Conservation (phyloP, 176 grass and related monocot species). For the Zea luxurians region DNA sequence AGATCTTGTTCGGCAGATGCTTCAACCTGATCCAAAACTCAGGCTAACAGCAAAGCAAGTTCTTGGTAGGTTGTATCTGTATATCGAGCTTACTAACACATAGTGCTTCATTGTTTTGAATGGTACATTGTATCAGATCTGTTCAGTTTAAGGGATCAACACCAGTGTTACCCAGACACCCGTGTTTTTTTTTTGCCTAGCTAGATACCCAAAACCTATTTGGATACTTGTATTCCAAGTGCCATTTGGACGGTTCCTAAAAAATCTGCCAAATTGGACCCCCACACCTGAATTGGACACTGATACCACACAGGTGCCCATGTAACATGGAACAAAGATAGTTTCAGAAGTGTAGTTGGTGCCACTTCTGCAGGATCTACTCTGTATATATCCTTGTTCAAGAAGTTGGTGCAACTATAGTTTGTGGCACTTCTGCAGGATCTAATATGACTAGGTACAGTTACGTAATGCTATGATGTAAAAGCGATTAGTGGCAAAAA, state of each 20-base stretch:
- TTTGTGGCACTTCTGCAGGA: not conserved
- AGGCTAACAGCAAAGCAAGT: constrained; percentile 97
- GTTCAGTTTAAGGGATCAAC: not conserved
- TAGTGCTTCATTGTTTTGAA: not conserved
- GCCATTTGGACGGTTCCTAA: not conserved
- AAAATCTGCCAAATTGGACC: not conserved
- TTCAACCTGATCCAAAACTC: constrained; percentile 90
- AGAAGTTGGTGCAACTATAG: not conserved
- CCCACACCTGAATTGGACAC: not conserved
- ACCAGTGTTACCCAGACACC: not conserved
- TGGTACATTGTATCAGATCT: not conserved
- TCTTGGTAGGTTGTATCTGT: constrained; percentile 61
- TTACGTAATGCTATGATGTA: not conserved
- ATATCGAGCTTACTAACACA: not conserved
- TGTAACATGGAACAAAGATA: not conserved
- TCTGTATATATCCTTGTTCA: not conserved
- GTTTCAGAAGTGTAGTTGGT: not conserved
- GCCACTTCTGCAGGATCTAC: constrained; percentile 1
- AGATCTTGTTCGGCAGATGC: constrained; percentile 88
- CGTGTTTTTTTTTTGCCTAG: not conserved
- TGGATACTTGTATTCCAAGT: not conserved
- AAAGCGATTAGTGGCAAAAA: not conserved
- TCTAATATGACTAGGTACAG: not conserved
- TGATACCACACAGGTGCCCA: not conserved
- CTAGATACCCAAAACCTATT: not conserved